Evolutionary conservation across 2,329 filamentous ascomycete genomes (phyloP).

Genomic region (Zymoseptoria brevis): DNA sequence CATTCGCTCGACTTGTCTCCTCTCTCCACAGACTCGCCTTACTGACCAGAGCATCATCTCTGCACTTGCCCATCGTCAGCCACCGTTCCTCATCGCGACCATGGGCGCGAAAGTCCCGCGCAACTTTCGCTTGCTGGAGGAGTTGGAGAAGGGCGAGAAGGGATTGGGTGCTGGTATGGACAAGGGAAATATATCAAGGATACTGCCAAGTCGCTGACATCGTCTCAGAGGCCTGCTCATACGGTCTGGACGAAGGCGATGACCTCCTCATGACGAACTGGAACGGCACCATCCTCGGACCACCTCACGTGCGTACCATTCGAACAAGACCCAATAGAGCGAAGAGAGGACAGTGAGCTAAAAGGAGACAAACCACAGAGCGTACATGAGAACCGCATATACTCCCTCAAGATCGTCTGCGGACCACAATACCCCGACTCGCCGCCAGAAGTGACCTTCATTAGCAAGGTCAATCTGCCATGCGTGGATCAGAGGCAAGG

Average conservation of each 20-base stretch:
- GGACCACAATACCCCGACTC: conserved; percentile 79
- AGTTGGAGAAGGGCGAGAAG: conserved; percentile 98
- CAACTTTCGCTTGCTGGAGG: conserved; percentile 93
- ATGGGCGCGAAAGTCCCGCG: conserved; percentile 75
- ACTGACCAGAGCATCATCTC: not conserved
- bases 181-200: not conserved
- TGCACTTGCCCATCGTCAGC: not conserved
- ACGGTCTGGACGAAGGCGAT: conserved; percentile 87
- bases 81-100: conserved; percentile 34
- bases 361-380: conserved; percentile 48
- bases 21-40: not conserved
- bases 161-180: conserved; percentile 74
- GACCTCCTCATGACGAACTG: conserved; percentile 97
- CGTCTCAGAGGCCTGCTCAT: conserved; percentile 79
- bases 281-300: conserved; percentile 95
- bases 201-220: conserved; percentile 7
- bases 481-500: conserved; percentile 78
- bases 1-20: not conserved
- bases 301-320: conserved; percentile 68
- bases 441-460: conserved; percentile 84
- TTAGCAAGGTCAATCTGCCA: conserved; percentile 92
- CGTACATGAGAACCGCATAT: conserved; percentile 97
- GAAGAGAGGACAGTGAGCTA: conserved; percentile 1
- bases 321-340: not conserved
- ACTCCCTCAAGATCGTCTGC: conserved; percentile 95